Base-by-base conservation (phyloP, 805 yeast species). In the Candida wancherniae region DNA sequence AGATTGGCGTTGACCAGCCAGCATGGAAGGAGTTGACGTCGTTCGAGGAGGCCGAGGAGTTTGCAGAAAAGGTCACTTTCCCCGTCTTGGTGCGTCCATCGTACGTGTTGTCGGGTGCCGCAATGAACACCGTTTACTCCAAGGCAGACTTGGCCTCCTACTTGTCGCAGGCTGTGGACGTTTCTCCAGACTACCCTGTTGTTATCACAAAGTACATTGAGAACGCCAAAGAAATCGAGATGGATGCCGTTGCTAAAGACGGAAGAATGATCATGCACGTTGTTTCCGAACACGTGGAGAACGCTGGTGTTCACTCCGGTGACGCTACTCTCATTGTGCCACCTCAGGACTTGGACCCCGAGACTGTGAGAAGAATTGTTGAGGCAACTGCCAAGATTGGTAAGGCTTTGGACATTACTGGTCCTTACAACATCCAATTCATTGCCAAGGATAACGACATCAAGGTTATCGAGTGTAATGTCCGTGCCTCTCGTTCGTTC, bases 261-360 rank as follows among this genome's bases (percentile, higher is more conserved):
- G 98, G 98, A 62, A 77, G 87, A 61, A 71, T 90, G 65, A 75
- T 92, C 48, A 85, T 90, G 87, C 97, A 90, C 59, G 97, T 87
- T 56, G 96, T 90, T 37, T 86, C 96, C 34, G 97, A 92, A 65
- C 98, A 90, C 59, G 96, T 92, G 45, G 98, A 90, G 68, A 90
- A 90, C 56, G 98, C 98, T 16, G 98, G 98, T 75, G 96, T 90
- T 25, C 98, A 90, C 64, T 90, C 97, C 31, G 98, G 98, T 72
- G 98, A 90, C 63, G 98, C 98, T 40, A 92, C 97, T 28, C 68
- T 90, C 53, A 84, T 90, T 58, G 94, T 90, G 37, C 98, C 98
- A 33, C 96, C 97, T 30, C 97, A 90, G 67, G 94, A 85, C 55
- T 73, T 92, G 50, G 90, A 82, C 45, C 84, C 86, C 38, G 95